A percentile compares a stretch with the other conserved stretches of the same genome.
Evolutionary conservation across 2,329 filamentous ascomycete genomes (phyloP).

Genomic region (Neopestalotiopsis sp.): DNA sequence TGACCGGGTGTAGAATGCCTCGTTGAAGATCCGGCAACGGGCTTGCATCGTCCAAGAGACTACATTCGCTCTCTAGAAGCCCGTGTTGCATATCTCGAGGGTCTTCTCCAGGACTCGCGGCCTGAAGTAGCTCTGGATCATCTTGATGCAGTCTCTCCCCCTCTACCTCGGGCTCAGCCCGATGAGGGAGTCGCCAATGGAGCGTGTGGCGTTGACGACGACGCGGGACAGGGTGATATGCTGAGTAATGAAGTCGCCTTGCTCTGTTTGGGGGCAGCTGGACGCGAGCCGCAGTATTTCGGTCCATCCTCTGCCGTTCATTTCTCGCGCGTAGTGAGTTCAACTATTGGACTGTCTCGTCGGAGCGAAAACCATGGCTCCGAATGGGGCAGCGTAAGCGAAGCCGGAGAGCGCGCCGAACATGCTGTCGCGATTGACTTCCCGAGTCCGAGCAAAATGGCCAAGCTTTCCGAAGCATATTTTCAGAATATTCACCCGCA

Average conservation of each 20-base stretch:
- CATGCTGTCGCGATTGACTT: neutral
- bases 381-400: conserved; percentile 10
- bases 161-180: neutral
- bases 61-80: conserved; percentile 37
- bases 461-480: conserved; percentile 30
- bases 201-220: neutral
- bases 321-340: conserved; percentile 35
- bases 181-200: neutral
- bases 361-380: conserved; percentile 18
- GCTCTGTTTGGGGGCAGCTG: conserved; percentile 36
- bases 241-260: conserved; percentile 36
- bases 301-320: conserved; percentile 40
- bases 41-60: conserved; percentile 35
- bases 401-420: neutral
- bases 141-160: neutral
- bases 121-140: conserved; percentile 33
- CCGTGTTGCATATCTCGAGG: conserved; percentile 35
- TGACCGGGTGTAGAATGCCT: conserved; percentile 32
- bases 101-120: conserved; percentile 31
- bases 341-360: conserved; percentile 25
- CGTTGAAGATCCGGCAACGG: conserved; percentile 41
- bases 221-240: conserved; percentile 19
- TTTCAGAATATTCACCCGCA: conserved; percentile 43
- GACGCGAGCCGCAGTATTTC: conserved; percentile 42
- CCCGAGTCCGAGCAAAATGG: conserved; percentile 3